A percentile compares a stretch with the other conserved stretches of the same genome.
Evolutionary conservation across 2,329 filamentous ascomycete species (phyloP).

Genomic region (Fusarium luffae): DNA sequence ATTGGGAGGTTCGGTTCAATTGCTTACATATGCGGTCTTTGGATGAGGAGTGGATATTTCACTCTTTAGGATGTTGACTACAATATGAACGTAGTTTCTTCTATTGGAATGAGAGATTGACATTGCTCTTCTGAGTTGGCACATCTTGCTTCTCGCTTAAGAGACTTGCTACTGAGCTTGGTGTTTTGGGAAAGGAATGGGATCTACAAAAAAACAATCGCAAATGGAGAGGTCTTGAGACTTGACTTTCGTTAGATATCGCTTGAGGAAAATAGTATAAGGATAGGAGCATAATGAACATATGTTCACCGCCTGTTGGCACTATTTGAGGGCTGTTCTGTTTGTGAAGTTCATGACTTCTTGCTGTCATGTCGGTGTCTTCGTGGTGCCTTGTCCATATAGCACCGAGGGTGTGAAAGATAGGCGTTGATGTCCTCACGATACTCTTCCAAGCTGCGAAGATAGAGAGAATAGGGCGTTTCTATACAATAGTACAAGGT

Average conservation of each 20-base stretch:
- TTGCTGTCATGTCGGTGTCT: not conserved
- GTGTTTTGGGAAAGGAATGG: slow-evolving; percentile 35
- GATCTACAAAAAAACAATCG: slow-evolving; percentile 35
- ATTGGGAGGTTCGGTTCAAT: slow-evolving; percentile 26
- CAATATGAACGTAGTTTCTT: not conserved
- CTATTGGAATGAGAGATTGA: not conserved
- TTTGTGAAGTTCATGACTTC: not conserved
- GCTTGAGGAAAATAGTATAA: slow-evolving; percentile 21
- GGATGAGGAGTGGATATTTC: not conserved
- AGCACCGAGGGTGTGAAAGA: not conserved
- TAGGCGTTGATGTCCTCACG: not conserved
- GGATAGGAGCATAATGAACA: slow-evolving; percentile 30
- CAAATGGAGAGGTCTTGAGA: slow-evolving; percentile 20
- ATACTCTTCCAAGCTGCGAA: not conserved
- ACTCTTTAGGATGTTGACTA: not conserved
- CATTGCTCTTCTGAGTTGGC: not conserved
- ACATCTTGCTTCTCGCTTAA: not conserved
- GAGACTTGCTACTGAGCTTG: slow-evolving; percentile 8
- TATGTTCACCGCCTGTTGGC: slow-evolving; percentile 26
- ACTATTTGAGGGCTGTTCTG: not conserved
- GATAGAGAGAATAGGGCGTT: slow-evolving; percentile 35
- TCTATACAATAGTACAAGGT: slow-evolving; percentile 55
- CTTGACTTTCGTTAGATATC: slow-evolving; percentile 12
- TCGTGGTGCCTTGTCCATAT: not conserved
- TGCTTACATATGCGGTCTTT: slow-evolving; percentile 15